Evolutionary conservation across 768 basidiomycete genomes (phyloP), one percentile per base, ranked within the genome.

Genomic region (Boletus patriciae): DNA sequence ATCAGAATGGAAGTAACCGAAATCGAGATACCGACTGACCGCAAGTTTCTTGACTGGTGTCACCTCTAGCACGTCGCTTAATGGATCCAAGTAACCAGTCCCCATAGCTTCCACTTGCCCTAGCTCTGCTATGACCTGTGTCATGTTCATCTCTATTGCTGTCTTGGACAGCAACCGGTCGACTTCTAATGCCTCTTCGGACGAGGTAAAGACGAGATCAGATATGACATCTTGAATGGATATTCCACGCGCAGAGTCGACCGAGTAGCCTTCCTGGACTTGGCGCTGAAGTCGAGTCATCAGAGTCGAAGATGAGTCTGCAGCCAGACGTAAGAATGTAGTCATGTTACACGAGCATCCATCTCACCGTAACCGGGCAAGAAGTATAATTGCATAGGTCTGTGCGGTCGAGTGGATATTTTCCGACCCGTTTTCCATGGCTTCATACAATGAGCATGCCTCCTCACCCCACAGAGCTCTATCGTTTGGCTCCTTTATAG

Each of bases 311-410:
- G 50, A 75, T 68, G 57, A 78, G 76, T 52, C 79, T 82, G 50
- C 33, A 49, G 46, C 34, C 44, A 21, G 6, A 5, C n/a, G 33
- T 73, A 27, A 73, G 62, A 45, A 44, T 18, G 5, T 1, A 12
- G 21, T 42, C 52, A 36, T 12, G 36, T 12, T 16, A 36, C 49
- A 36, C 13, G 46, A 43, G 5, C 19, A 33, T 41, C 44, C 23
- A 13, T 64, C 79, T 58, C 57, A 85, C 83, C 84, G 77, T 41
- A 79, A 68, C 70, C 82, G 82, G 1, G 82, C 76, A 33, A 83
- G 72, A 13, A 93, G 76, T 82, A 90, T 85, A 18, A 83, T 68
- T 15, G 88, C 85, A 72, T 88, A 92, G 10, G 89, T 87, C 45
- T 77, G 70, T 1, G 82, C 57, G 31, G 79, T 81, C 0, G 90